Base-by-base conservation (phyloP, 1,284 basidiomycete genomes). In the Mycosarcoma mackinlayi region DNA sequence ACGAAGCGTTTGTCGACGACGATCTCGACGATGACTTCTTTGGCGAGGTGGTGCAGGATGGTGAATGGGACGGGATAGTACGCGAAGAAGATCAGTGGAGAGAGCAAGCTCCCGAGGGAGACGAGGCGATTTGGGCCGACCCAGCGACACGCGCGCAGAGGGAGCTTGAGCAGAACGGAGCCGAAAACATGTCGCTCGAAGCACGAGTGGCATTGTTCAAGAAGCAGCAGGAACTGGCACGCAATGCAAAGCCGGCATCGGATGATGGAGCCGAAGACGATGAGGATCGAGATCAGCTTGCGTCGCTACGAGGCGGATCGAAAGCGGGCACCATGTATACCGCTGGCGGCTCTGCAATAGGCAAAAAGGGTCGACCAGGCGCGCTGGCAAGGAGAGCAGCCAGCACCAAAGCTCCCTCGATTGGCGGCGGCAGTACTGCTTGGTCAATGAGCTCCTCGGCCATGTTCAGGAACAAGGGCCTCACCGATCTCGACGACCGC, bases 381-480 rank as follows among this genome's bases (percentile, higher is more conserved):
- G 76, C 75, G 4, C 67, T 79, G 7, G 79, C 79, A 0, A 67
- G 78, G 8, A 56, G 76, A 24, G 79, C 78, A 3, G 77, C 76
- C 6, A 69, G 63, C 42, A 79, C 67, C 28, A 64, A 72, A 37
- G 77, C 72, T 4, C 71, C 70, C 2, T 75, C 73, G 21, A 73
- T 74, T 4, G 71, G 73, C 28, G 76, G 79, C 23, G 76, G 77
- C 16, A 69, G 74, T 27, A 77, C 79, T 10, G 75, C 77, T 13
- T 82, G 78, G 75, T 75, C 71, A 23, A 98, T 99, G 95, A 95
- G 91, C 79, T 94, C 92, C 75, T 94, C 93, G 3, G 93, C 93
- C 23, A 94, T 98, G 91, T 92, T 89, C 84, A 88, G 96, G 37
- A 98, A 93, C 77, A 89, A 94, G 75, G 90, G 92, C 0, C 84